phyloP scores from a whole-genome alignment of 345 rosid species.

The Ricinus communis region DNA sequence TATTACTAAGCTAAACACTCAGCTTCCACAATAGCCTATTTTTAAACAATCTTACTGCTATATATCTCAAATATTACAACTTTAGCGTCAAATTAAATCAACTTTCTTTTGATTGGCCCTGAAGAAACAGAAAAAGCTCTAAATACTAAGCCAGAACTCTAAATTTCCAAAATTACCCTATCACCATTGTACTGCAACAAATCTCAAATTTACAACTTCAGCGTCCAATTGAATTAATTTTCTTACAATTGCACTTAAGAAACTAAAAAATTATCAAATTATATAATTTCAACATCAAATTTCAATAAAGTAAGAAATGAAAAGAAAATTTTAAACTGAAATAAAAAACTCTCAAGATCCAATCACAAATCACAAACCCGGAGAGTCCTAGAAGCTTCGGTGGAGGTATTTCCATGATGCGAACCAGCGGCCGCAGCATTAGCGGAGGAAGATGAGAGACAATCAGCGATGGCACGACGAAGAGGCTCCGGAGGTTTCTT shows the following conservation, averaged over 20 bases:
- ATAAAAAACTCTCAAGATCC: slow-evolving; percentile 39
- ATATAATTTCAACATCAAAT: too few species aligned
- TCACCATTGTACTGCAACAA: background rate
- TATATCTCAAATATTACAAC: too few species aligned
- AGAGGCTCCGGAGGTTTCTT: slow-evolving; percentile 97
- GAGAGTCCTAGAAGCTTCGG: slow-evolving; percentile 94
- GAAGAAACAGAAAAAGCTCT: too few species aligned
- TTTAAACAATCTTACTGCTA: too few species aligned
- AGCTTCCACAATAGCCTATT: too few species aligned
- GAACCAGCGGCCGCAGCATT: slow-evolving; percentile 47
- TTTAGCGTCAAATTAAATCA: background rate
- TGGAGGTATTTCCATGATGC: slow-evolving; percentile 59
- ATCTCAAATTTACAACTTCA: background rate
- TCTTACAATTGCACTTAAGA: too few species aligned
- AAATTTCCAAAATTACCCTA: background rate
- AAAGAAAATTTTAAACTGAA: too few species aligned
- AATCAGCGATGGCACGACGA: slow-evolving; percentile 89
- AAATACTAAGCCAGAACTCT: background rate
- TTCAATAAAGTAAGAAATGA: too few species aligned
- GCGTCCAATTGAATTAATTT: too few species aligned
- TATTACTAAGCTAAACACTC: too few species aligned
- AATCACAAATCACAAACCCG: slow-evolving; percentile 55
- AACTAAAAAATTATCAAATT: too few species aligned
- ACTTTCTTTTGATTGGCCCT: too few species aligned
- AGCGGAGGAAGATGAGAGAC: slow-evolving; percentile 46